Base-by-base conservation (phyloP, 306 rosid species). In the Adenanthera pavonina region DNA sequence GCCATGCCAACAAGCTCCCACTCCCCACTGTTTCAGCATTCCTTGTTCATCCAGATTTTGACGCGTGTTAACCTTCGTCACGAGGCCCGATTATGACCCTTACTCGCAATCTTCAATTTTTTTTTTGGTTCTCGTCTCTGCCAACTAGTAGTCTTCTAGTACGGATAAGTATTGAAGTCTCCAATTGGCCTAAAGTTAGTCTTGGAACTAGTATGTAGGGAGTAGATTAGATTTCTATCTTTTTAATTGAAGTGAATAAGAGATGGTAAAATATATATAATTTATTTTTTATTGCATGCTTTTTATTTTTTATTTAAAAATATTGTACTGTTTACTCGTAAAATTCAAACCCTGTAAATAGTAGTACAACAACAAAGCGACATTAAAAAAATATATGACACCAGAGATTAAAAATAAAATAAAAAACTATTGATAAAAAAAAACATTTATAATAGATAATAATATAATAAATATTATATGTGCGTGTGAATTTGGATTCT, bases 31-130 rank as follows among this genome's bases (percentile, higher is more conserved):
- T 69, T 56, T 25, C 11, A 20, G 12, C 56, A 56, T 46, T 69
- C 74, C 10, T 46, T 2, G 56, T 19, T 69, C 74, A 69, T 69
- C 56, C 74, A 44, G 74, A 69, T 69, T 49, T 69, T 44, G 74
- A 69, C 74, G 33, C 74, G 74, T 20, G 74, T 3, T 11, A 25
- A 7, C 40, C 11, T 8, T 19, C 40, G 74, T 69, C 74, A 44
- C 56, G 74, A 46, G 56, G 19, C 11, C 5, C 6, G 74, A 69
- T 33, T 46, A 46, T 4, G 74, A 69, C 74, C 54, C n/a, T 25
- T 6, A 36, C 38, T 7, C 49, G 53, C 51, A 19, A 19, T 19
- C 14, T 12, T 40, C 5, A 12, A 34, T 12, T 20, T 69, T 46
- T 69, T 11, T 38, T 9, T 15, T 5, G 48, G 48, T 5, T 38